Evolutionary conservation across 2,329 filamentous ascomycete species (phyloP), one percentile per base, ranked within the genome.

Genomic region (Colletotrichum kahawae): DNA sequence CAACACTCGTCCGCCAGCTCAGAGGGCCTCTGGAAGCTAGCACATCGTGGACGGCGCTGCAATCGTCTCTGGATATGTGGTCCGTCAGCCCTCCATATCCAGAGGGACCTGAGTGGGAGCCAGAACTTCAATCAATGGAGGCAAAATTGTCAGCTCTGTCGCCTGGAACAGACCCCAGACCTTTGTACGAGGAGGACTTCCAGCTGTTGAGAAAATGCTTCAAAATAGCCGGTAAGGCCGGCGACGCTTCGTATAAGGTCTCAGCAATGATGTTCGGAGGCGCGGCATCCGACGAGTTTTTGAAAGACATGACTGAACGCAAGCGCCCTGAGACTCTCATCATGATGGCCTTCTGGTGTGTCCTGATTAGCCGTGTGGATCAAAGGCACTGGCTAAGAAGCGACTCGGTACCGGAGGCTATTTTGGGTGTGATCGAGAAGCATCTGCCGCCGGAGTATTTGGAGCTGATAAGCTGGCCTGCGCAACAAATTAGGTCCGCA

Each of bases 271-370:
- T 63, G n/a, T 63, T 63, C 18, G 60, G 31, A 16, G 60, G 33
- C 31, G 34, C 60, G 10, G 34, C 9, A 27, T 63, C 60, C 14
- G 60, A 63, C 1, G 13, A 43, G 10, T 63, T 63, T 1, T 27
- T 63, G 33, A 21, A 27, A 36, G 34, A 63, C 14, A 43, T 63
- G 34, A n/a, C 60, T 38, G 33, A 34, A 27, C 34, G 33, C 60
- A 63, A 38, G 34, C 60, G 34, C 7, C 60, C 60, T 24, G 60
- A 43, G 3, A 14, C 60, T 24, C 33, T 38, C 4, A 34, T 38
- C 18, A 63, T 63, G n/a, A 63, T 63, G 60, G 60, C 60, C 2
- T 63, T 63, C 31, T 63, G 60, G 60, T 63, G 60, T 43, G 60
- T 63, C 10, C 21, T 63, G 18, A 13, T 63, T 4, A 63, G 60